phyloP scores from a whole-genome alignment of 805 yeast species.

The Saturnispora bothae region DNA sequence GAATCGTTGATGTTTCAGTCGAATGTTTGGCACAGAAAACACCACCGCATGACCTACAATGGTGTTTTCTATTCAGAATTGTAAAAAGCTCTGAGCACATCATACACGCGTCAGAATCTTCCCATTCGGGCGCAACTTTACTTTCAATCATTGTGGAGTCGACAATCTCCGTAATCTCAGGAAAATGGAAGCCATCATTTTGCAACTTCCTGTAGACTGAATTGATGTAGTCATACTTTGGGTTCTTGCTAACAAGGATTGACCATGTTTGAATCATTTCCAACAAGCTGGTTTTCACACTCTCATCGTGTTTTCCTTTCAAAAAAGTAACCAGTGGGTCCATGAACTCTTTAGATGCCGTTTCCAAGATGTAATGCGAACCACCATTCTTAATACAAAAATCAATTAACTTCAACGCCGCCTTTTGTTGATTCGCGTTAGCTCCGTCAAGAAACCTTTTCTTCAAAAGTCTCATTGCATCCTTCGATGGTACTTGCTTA shows the following conservation, averaged over 20 bases:
- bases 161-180: constrained; percentile 32
- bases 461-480: constrained; percentile 77
- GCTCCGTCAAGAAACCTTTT: constrained; percentile 46
- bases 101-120: constrained; percentile 93
- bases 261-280: constrained; percentile 71
- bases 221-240: constrained; percentile 55
- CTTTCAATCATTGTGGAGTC: constrained; percentile 62
- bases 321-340: constrained; percentile 55
- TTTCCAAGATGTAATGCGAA: constrained; percentile 64
- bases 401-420: constrained; percentile 70
- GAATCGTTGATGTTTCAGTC: constrained; percentile 57
- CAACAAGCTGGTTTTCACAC: constrained; percentile 51
- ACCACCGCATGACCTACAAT: constrained; percentile 96
- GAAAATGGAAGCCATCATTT: constrained; percentile 58
- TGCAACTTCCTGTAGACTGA: constrained; percentile 50
- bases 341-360: constrained; percentile 76
- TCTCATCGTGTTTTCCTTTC: constrained; percentile 28
- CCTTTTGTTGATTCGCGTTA: constrained; percentile 73
- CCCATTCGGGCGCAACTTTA: constrained; percentile 95
- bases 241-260: constrained; percentile 54
- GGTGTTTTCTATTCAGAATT: constrained; percentile 83
- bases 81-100: constrained; percentile 74
- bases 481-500: constrained; percentile 66
- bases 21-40: constrained; percentile 84
- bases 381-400: constrained; percentile 92